Evolutionary conservation across 116 monocot species (phyloP), one percentile per base, ranked within the genome.

Genomic region (Cymodocea nodosa): DNA sequence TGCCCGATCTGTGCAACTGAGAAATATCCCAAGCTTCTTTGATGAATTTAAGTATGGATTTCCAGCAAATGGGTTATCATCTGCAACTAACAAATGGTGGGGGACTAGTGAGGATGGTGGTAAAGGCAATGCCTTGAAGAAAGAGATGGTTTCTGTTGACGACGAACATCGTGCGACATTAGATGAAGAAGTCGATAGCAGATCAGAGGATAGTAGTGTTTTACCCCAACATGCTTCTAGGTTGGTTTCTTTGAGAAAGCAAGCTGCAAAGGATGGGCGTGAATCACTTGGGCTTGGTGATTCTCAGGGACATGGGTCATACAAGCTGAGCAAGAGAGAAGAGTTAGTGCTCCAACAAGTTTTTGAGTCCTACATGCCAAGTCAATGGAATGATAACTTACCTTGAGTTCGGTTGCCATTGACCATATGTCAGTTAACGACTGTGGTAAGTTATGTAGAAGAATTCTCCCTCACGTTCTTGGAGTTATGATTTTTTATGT

Each of bases 31-130:
- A 12, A 79, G 77, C 34, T 85, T 74, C 60, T 70, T 85, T 66
- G 93, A 88, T 55, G 93, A 93, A 63, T 89, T 93, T 35, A 79
- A 81, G 56, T 76, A 67, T 51, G 93, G 89, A n/a, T 93, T 93
- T 62, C 93, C 93, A n/a, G 39, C 77, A 35, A 78, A 59, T 70
- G 93, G 93, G 65, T 72, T 93, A 67, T 77, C 88, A 56, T 73
- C 52, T 56, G 44, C 55, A 35, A 71, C 81, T 16, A 13, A 37
- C 19, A 79, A 76, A 68, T 93, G 93, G 93, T 83, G 93, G 88
- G 83, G 79, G 59, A 73, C 60, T 40, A 36, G 52, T 34, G 15
- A 23, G 5, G 13, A 53, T 14, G 70, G 71, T 52, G 56, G 23
- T 22, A 60, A 15, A 22, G 48, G 56, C 17, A 64, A 63, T 56